A percentile compares a stretch with the other conserved stretches of the same genome.
These are phyloP conservation scores for Phaseolus coccineus DNA, from an alignment of 331 rosid genomes.

Conservation along the genomic window DNA sequence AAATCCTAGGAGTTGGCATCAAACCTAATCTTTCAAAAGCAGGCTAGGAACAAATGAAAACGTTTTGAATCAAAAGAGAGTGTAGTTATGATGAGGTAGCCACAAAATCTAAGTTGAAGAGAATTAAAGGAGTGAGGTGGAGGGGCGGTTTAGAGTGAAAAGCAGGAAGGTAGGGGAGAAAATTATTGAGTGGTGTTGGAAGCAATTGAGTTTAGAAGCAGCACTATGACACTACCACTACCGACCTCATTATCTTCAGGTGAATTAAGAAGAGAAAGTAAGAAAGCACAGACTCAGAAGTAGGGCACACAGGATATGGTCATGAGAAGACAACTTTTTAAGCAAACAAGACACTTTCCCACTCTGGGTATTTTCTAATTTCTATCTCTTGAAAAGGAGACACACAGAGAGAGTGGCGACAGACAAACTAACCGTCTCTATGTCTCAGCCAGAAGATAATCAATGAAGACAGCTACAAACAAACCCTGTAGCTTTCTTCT, in stretches of 20 bases:
- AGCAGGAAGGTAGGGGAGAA: not conserved
- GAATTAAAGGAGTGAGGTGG: no score
- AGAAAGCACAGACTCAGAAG: constrained; percentile 25
- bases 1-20: not conserved
- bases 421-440: constrained; percentile 37
- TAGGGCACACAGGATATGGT: constrained; percentile 42
- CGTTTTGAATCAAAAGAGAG: not conserved
- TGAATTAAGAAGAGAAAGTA: constrained; percentile 33
- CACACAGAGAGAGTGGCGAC: constrained; percentile 6
- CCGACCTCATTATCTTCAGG: constrained; percentile 14
- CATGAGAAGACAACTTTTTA: constrained; percentile 41
- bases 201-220: not conserved
- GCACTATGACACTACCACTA: not conserved
- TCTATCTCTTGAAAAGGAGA: constrained; percentile 45
- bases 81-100: not conserved
- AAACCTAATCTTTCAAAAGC: no score
- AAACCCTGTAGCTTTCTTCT: not conserved
- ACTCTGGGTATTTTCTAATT: constrained; percentile 42
- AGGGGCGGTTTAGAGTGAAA: no score
- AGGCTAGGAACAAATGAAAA: no score
- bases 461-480: constrained; percentile 25
- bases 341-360: constrained; percentile 49
- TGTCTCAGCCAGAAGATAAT: constrained; percentile 35
- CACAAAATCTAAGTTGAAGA: not conserved
- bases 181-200: not conserved